phyloP scores from a whole-genome alignment of 306 rosid genomes.

The Cucumis sativus region Cucumber_9930_V3 NC_026656.2:15535501-15536000 shows the following conservation, averaged over 20 bases:
- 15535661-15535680: not conserved
- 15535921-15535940: not conserved
- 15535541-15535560: not conserved
- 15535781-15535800: not conserved
- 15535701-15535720: not conserved
- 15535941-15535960: not conserved
- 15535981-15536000: not conserved
- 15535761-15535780: not conserved
- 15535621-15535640: not conserved
- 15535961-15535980: not conserved
- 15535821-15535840: not conserved
- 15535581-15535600: not conserved
- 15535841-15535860: not conserved
- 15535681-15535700: not conserved
- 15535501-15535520: not conserved
- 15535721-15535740: not conserved
- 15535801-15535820: not conserved
- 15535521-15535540: not conserved
- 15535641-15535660: not conserved
- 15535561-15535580: not conserved
- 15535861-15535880: not conserved
- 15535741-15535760: not conserved
- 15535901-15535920: not conserved
- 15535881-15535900: not conserved
- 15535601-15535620: not conserved